These are phyloP conservation scores for Nigrospora osmanthi DNA, from an alignment of 2,329 filamentous ascomycete species.

Conservation along the genomic window DNA sequence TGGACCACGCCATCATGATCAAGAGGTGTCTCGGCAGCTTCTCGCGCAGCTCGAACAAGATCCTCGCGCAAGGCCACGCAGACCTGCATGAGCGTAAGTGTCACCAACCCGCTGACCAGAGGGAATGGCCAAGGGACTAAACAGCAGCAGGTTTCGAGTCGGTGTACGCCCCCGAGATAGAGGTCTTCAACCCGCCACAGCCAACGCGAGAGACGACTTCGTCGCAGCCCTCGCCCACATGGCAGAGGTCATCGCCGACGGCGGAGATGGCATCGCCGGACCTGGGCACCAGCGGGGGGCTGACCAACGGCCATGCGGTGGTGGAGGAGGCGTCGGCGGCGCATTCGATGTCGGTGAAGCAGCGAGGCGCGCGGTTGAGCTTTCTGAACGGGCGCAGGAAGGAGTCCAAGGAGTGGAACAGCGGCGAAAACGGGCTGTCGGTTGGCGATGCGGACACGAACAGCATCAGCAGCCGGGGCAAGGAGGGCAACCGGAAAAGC, in stretches of 20 bases:
- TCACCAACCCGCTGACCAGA: not conserved
- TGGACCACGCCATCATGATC: slow-evolving; percentile 84
- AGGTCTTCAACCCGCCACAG: slow-evolving; percentile 48
- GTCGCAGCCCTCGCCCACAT: slow-evolving; percentile 33
- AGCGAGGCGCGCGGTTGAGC: slow-evolving; percentile 46
- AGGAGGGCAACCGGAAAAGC: slow-evolving; percentile 31
- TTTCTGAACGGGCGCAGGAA: slow-evolving; percentile 49
- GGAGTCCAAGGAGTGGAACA: slow-evolving; percentile 20
- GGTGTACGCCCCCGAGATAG: slow-evolving; percentile 59
- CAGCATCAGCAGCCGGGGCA: slow-evolving; percentile 24
- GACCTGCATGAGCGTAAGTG: slow-evolving; percentile 59
- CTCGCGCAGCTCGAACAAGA: slow-evolving; percentile 53
- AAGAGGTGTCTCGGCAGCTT: slow-evolving; percentile 72
- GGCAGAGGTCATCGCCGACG: slow-evolving; percentile 24
- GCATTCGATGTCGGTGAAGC: slow-evolving; percentile 42
- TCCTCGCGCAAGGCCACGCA: slow-evolving; percentile 45
- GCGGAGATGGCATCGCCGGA: slow-evolving; percentile 11
- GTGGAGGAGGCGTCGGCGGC: slow-evolving; percentile 43
- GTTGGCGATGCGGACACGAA: slow-evolving; percentile 21
- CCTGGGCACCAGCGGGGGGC: too few species aligned
- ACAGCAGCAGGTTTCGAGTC: slow-evolving; percentile 45
- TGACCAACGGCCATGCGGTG: slow-evolving; percentile 12
- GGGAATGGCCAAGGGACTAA: slow-evolving; percentile 9
- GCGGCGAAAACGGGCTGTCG: slow-evolving; percentile 11
- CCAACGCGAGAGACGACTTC: slow-evolving; percentile 28